Evolutionary conservation across 352 stramenopile genomes (phyloP), one percentile per base, ranked within the genome.

Genomic region (Pythium folliculosum): DNA sequence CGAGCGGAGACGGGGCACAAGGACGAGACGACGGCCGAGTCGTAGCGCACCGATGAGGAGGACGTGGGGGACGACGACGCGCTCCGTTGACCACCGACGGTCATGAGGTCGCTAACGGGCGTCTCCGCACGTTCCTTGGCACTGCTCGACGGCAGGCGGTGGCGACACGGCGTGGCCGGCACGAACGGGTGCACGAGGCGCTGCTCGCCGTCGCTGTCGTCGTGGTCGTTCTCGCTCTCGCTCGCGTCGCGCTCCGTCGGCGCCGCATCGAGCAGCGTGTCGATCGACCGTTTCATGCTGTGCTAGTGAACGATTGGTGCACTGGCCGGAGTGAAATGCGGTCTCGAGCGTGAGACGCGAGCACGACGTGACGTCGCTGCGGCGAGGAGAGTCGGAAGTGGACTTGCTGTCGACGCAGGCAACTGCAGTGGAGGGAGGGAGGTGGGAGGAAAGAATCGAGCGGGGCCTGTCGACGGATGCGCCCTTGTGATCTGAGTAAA

Each of bases 211-310:
- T 64, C 57, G 40, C 40, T 60, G 14, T 66, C 49, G 16, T 56
- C 45, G 7, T 60, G 50, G 16, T 61, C 45, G 13, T 60, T 61
- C 21, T 61, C 37, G 8, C 37, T 49, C 30, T 61, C 37, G 54
- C 21, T 43, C 50, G 19, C 14, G 16, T 43, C 50, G 17, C 21
- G 6, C 1, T 56, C 50, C 50, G 43, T 48, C 13, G 51, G 49
- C n/a, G 38, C 32, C 3, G 30, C 37, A 21, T 12, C n/a, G 7
- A 64, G 44, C 37, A 69, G 19, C 23, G 21, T 25, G 2, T 72
- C 65, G 22, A 72, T 45, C n/a, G 65, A 71, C 55, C 65, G 65
- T 40, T 72, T 72, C 65, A 71, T 71, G n/a, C 5, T 51, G 0
- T 23, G 27, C 27, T 32, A 14, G 48, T 9, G 48, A 10, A 35